phyloP scores from a whole-genome alignment of 305 asterid species.

The Striga hermonthica region DNA sequence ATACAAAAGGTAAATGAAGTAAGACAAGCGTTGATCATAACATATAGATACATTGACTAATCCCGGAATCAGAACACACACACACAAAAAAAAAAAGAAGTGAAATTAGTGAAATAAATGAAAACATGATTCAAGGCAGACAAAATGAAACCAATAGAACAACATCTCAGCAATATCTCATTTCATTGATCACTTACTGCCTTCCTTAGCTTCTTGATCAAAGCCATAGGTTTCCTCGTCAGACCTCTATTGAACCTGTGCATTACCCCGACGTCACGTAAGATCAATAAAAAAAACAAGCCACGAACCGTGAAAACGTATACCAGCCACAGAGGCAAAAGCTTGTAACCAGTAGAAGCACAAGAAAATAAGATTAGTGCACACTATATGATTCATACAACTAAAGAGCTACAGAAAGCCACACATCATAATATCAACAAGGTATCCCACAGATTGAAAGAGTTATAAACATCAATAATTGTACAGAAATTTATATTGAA shows the following conservation, averaged over 20 bases:
- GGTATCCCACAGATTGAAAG: background rate
- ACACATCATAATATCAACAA: background rate
- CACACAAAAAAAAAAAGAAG: background rate
- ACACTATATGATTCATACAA: background rate
- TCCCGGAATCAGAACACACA: background rate
- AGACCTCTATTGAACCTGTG: slow-evolving; percentile 47
- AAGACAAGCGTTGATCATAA: background rate
- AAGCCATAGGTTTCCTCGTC: slow-evolving; percentile 55
- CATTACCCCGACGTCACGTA: background rate
- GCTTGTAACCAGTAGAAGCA: background rate
- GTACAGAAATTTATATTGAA: too few relatives aligned
- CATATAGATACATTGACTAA: background rate
- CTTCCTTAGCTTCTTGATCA: slow-evolving; percentile 54
- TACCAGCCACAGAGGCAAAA: background rate
- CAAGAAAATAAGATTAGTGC: background rate
- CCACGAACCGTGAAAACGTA: background rate
- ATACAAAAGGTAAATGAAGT: background rate
- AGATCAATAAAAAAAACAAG: background rate
- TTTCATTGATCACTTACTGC: slow-evolving; percentile 34
- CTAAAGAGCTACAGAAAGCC: background rate
- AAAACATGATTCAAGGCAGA: background rate
- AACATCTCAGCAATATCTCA: background rate
- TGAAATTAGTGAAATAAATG: background rate
- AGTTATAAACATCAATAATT: background rate
- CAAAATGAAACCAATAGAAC: background rate